Evolutionary conservation across 352 stramenopile genomes (phyloP), one percentile per base, ranked within the genome.

Genomic region (Sclerospora graminicola): DNA sequence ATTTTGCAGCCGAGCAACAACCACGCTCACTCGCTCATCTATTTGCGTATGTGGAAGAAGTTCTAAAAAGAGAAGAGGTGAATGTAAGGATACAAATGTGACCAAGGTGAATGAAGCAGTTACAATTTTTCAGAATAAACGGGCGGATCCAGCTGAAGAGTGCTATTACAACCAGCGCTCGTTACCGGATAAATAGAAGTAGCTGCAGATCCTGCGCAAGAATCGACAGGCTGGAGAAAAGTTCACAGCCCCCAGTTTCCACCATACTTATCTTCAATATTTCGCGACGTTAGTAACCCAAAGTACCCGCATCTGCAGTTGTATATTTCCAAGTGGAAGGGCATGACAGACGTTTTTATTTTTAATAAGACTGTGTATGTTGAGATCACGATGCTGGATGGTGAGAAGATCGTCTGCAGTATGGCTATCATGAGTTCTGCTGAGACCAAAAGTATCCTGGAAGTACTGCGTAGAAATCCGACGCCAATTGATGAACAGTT

Each of bases 291-390:
- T 11, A 66, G 48, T 15, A 73, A 84, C 52, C 80, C 82, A 16
- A 79, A 76, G 40, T 82, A 81, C 20, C 66, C 77, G 18, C 76
- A 88, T 35, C 32, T 91, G 36, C 70, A 85, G 20, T 66, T 84
- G n/a, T 69, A 82, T 29, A 63, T 91, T 30, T 84, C 57, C 53
- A 89, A 87, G 50, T 91, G 79, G 79, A 89, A 89, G 56, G 76
- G 79, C 30, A 62, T 91, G 42, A 82, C 69, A 19, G 79, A 89
- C n/a, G 88, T 91, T 43, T n/a, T n/a, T n/a, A n/a, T n/a, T n/a
- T 91, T 91, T 54, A 79, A 84, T 38, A 72, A 89, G 47, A 86
- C 70, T 16, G 76, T 74, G 50, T 90, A 84, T 37, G 76, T 87
- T 21, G 79, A 91, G 45, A 77, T 91, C 39, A 86, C 76, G 6